A percentile compares a stretch with the other conserved stretches of the same genome.
Conservation (phyloP, 2,329 filamentous ascomycete species). For the Hypocreales sp. region DNA sequence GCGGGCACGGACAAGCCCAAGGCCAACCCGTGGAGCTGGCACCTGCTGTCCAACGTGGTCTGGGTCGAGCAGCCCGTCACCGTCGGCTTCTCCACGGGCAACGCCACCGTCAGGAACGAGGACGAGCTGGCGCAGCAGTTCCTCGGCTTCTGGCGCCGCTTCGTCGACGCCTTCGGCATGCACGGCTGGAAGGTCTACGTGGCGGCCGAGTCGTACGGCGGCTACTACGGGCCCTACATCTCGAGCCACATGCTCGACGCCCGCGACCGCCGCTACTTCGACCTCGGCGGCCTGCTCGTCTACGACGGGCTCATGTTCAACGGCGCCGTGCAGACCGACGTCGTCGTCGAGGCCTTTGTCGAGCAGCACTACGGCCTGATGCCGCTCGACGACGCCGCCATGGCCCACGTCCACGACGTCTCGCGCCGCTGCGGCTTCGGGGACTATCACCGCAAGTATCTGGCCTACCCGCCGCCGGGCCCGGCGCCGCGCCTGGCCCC, state of each 20-base stretch:
- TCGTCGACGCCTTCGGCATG: constrained; percentile 54
- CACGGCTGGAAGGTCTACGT: constrained; percentile 57
- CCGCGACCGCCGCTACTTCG: constrained; percentile 49
- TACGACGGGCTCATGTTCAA: constrained; percentile 54
- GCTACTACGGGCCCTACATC: constrained; percentile 56
- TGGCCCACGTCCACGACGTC: constrained; percentile 31
- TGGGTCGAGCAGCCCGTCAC: constrained; percentile 57
- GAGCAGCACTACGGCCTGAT: constrained; percentile 46
- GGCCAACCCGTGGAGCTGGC: constrained; percentile 57
- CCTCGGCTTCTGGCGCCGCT: constrained; percentile 66
- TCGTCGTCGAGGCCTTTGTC: constrained; percentile 41
- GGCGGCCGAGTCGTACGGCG: constrained; percentile 55
- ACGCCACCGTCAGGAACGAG: constrained; percentile 46
- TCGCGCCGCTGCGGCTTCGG: constrained; percentile 46
- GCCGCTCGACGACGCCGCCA: constrained; percentile 45
- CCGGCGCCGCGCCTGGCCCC: constrained; percentile 35
- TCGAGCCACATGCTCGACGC: constrained; percentile 56
- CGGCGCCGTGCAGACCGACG: constrained; percentile 23
- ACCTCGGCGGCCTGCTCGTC: constrained; percentile 53
- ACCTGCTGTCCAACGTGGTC: constrained; percentile 30
- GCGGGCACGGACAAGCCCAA: constrained; percentile 51
- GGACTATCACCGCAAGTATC: constrained; percentile 41
- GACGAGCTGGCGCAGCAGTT: constrained; percentile 58
- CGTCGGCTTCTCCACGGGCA: constrained; percentile 55
- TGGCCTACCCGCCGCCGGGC: constrained; percentile 53